Evolutionary conservation across 306 rosid genomes (phyloP), one percentile per base, ranked within the genome.

Genomic region (Ormosia semicastrata): DNA sequence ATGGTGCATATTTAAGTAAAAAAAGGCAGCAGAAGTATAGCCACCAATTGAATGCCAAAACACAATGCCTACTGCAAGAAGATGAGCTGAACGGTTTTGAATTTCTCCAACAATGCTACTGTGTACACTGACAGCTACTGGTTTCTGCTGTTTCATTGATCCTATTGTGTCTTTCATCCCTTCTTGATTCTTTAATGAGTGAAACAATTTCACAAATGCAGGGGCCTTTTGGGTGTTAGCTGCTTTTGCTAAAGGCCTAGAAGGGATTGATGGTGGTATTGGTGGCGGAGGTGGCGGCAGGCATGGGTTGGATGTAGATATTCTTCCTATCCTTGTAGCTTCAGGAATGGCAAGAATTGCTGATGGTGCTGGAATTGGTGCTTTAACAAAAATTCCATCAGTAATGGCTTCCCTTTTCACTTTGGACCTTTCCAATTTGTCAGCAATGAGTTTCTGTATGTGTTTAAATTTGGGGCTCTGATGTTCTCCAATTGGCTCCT

Each of bases 71-170:
- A 94, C 97, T 18, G 97, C 97, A 82, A 91, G 82, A 36, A 94
- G 93, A 91, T 94, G 97, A 1, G 97, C 90, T 9, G 98, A 94
- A 76, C 98, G 98, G 83, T 89, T 94, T 73, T 94, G 94, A 83
- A 94, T 91, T 90, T 94, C 98, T 70, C 97, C 97, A 34, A 94
- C 97, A 83, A 94, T 91, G 91, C 97, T 91, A 79, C 85, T 89
- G 54, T 94, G 98, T 69, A 89, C 97, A 86, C 85, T 89, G 77
- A 46, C 59, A 70, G 87, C 88, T n/a, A 80, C 77, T 2, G 89
- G 90, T 71, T 84, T 84, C 58, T 81, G 86, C 66, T 68, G 78
- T 83, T 85, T 87, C 70, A 81, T 67, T 3, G 77, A 75, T 72
- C 86, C 85, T 34, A 79, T 77, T 40, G 85, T 81, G 70, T 79